Base-by-base conservation (phyloP, 257 asterid genomes). In the Penstemon barbatus region DNA sequence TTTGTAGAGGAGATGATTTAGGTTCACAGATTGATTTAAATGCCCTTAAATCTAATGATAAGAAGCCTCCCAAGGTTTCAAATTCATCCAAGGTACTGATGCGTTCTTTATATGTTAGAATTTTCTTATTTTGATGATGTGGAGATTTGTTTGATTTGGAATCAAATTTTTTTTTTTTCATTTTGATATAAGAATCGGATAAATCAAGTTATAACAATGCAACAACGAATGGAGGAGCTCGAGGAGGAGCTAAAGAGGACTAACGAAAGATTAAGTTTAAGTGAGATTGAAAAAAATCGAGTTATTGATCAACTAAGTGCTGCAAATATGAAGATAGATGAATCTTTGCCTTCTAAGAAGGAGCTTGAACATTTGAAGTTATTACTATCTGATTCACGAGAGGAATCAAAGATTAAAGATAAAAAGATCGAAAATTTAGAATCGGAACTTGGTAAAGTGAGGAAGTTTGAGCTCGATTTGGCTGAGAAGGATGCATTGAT, bases 1-100 rank as follows among this genome's bases (percentile, higher is more conserved):
- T 90, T 13, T 88, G 97, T 68, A 84, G 94, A 71, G 89, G 93
- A 8, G 91, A 81, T 78, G 77, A 79, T 61, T 37, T 87, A 61
- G 76, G 57, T 8, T 60, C 84, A 37, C 90, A 85, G 72, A 72
- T 87, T 76, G 89, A 90, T 72, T n/a, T 80, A 39, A 74, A 65
- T 5, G 97, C 97, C 66, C 78, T 80, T 56, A 84, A 75, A 70
- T 73, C 88, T 41, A 45, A 79, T 67, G 91, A 83, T 41, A 77
- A 74, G 45, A 80, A 80, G n/a, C 79, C 82, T n/a, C 68, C 85
- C 49, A 75, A 84, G 70, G 49, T 70, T 57, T 76, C 79, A 0
- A 71, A 70, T 70, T 71, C 65, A 45, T 58, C 77, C 25, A 73
- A 86, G 90, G 90, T 84, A 73, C 71, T 36, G 49, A 2, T 54